Evolutionary conservation across 2,329 filamentous ascomycete genomes (phyloP), one percentile per base, ranked within the genome.

Genomic region (Penicillium sp.): DNA sequence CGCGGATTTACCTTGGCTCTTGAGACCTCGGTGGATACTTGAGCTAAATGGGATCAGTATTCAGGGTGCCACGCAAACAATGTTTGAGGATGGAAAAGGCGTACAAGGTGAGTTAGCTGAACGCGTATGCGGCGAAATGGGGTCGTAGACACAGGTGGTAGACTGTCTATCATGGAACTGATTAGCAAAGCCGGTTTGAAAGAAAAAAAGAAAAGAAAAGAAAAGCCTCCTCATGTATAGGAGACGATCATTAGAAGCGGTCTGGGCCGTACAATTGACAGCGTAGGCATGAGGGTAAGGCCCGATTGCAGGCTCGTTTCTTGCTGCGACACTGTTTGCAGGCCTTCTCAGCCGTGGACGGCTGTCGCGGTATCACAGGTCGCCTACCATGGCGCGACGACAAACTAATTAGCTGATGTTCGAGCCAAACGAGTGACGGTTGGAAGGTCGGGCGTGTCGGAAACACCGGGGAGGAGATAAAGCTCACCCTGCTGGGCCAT

Each of bases 301-400:
- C 40, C 40, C 40, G 40, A 42, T 42, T 22, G 40, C 40, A 42
- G 40, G 40, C 40, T 28, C 45, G 45, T 49, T 49, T 49, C 45
- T 33, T 16, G 16, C 45, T 49, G 19, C 22, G 54, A 40, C 45
- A 38, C 10, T 35, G 48, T 42, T 8, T 7, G n/a, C 40, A 42
- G n/a, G 40, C n/a, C 40, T 22, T 22, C 40, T 42, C n/a, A 10
- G 40, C n/a, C 40, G 22, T 42, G n/a, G n/a, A 8, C 40, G 7
- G 40, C 40, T 22, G 40, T 8, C 40, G 6, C 16, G n/a, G n/a
- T 42, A 42, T 3, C 22, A 22, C n/a, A 22, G 19, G 19, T 42
- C n/a, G 40, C 40, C 40, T 42, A 42, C 40, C 40, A 42, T 8
- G 38, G 38, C 38, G 38, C 38, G 40, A 22, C 40, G 40, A 22